A percentile compares a stretch with the other conserved stretches of the same genome.
Conservation (phyloP, 2,329 filamentous ascomycete genomes). For the Calonectria pseudoreteaudii region DNA sequence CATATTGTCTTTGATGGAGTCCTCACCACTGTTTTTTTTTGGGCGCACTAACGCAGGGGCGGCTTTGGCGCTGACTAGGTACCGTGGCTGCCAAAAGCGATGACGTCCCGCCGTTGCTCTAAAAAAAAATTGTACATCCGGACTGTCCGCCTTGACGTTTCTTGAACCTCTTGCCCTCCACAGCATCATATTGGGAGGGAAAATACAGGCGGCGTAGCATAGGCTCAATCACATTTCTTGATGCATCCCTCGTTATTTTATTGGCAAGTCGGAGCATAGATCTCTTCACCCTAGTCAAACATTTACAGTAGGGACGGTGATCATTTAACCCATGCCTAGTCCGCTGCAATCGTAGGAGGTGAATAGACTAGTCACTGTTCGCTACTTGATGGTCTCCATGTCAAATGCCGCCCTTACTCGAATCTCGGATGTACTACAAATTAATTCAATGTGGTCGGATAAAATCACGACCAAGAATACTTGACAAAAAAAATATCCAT, state of each 20-base stretch:
- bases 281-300: not conserved
- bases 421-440: not conserved
- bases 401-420: not conserved
- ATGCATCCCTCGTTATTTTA: not conserved
- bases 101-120: constrained; percentile 2
- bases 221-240: not conserved
- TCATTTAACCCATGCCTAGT: not conserved
- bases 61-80: constrained; percentile 23
- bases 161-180: no score
- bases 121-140: not conserved
- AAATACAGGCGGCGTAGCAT: not conserved
- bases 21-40: constrained; percentile 1
- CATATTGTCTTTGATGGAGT: constrained; percentile 3
- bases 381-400: not conserved
- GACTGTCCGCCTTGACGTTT: not conserved
- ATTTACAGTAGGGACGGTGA: not conserved
- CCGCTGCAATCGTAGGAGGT: not conserved
- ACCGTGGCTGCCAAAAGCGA: not conserved
- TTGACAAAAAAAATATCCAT: not conserved
- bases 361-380: not conserved
- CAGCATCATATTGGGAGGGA: not conserved
- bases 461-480: no score
- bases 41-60: constrained; percentile 33
- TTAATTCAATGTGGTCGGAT: no score
- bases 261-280: not conserved